phyloP scores from a whole-genome alignment of 148 eudicot species.

The Drosera capensis region DNA sequence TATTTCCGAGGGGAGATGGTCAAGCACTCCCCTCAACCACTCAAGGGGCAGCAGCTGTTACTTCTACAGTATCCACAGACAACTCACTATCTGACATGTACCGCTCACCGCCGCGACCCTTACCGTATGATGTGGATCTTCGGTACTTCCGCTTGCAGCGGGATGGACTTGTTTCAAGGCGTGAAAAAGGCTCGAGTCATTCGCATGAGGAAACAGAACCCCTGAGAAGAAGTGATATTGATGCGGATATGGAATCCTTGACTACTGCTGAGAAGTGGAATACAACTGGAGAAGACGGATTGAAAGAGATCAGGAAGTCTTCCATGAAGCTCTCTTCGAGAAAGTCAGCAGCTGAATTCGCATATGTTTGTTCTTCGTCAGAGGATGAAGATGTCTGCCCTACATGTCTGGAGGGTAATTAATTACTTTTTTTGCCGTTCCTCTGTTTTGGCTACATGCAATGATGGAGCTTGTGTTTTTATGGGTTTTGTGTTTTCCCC shows the following conservation, averaged over 20 bases:
- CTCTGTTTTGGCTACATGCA: background rate
- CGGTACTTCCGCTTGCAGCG: constrained; percentile 48
- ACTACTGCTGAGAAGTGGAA: constrained; percentile 45
- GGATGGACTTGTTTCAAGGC: constrained; percentile 65
- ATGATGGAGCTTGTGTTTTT: background rate
- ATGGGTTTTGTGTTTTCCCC: background rate
- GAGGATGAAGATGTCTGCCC: constrained; percentile 98
- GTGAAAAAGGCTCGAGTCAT: constrained; percentile 72
- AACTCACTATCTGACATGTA: constrained; percentile 54
- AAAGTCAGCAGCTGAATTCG: constrained; percentile 33
- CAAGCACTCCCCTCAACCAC: constrained; percentile 48
- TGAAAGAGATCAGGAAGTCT: constrained; percentile 41
- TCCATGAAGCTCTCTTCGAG: constrained; percentile 42
- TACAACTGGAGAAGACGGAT: constrained; percentile 45
- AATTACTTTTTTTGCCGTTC: background rate
- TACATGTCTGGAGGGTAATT: constrained; percentile 81
- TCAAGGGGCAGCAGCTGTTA: constrained; percentile 53
- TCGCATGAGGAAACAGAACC: constrained; percentile 66
- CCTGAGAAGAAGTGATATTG: constrained; percentile 46
- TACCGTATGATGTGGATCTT: constrained; percentile 77
- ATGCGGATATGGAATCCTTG: constrained; percentile 46
- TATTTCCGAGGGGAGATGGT: constrained; percentile 66
- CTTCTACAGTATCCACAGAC: constrained; percentile 40
- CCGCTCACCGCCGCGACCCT: constrained; percentile 79
- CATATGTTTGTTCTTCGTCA: constrained; percentile 51